Evolutionary conservation across 208 protist genomes (phyloP), one percentile per base, ranked within the genome.

Genomic region (Zelonia costaricensis): DNA sequence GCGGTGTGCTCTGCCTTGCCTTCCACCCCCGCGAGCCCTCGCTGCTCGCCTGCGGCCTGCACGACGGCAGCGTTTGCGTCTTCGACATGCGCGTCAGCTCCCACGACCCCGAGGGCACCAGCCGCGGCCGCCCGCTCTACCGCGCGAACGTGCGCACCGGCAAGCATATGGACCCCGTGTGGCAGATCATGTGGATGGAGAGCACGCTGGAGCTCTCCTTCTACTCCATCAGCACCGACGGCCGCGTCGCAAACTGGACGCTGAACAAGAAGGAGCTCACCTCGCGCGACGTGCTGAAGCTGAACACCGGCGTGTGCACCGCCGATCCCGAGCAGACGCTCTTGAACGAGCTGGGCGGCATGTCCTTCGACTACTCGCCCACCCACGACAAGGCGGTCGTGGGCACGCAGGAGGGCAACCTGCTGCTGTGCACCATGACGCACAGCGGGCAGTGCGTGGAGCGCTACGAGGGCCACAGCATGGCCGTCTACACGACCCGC

Each of bases 111-210:
- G 76, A 80, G 40, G 60, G 68, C 18, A 82, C 88, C 31, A 74
- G 75, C 33, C 69, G 73, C 31, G 74, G 74, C 20, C 89, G 87
- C 68, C 95, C 95, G 20, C 80, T 98, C 48, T 97, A 88, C 77
- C 76, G 82, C 54, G 89, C 94, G 12, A 97, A 88, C 31, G 91
- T 98, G 38, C 92, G 95, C 52, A 94, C 83, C 12, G 97, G 97
- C 54, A 98, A 98, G 79, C 98, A 99, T 78, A 97, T 83, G 36
- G 97, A 99, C 57, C 96, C 97, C 12, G 97, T 99, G 46, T 99
- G 98, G 98, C 80, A 97, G 69, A 84, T 98, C 25, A 69, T 88
- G 49, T 97, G 91, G 90, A 62, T 79, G 58, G 48, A 73, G 33
- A 74, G 71, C 64, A 72, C 68, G 35, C 30, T 69, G 22, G 83